Evolutionary conservation across 139 green algal genomes (phyloP), one percentile per base, ranked within the genome.

Genomic region (Yamagishiella unicocca): DNA sequence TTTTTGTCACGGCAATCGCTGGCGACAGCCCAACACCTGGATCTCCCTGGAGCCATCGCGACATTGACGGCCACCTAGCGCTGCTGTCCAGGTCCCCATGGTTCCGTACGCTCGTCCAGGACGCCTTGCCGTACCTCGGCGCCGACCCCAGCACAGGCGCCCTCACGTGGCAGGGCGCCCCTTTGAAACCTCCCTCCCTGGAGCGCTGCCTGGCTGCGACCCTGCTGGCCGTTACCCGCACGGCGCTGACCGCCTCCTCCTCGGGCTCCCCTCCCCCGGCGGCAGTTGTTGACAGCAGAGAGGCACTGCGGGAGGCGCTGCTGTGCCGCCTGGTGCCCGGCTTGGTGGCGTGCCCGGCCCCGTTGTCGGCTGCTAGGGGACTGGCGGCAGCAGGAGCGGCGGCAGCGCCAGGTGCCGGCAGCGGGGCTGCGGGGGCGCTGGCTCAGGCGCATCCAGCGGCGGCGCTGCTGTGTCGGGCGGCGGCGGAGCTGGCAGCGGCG

Each of bases 371-470:
- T 78, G 67, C 42, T n/a, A n/a, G n/a, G n/a, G n/a, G n/a, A n/a
- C n/a, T n/a, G 68, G 62, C 40, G n/a, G 42, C 55, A 66, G 33
- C 53, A 74, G 83, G 43, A 40, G 50, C 70, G 38, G 33, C 37
- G 38, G 29, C 37, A 81, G 70, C 45, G 29, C 35, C 74, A 42
- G 45, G 79, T n/a, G 21, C 78, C 89, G 42, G 80, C 68, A 21
- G 82, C 82, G 45, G 67, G 33, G 54, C 19, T 31, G 85, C 53
- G n/a, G 84, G 29, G 31, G 61, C 19, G 4, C 75, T 58, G 38
- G 46, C 29, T 4, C 31, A 55, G 24, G 33, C 71, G 33, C 37
- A 12, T 25, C 53, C 40, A 25, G 61, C 33, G 42, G 67, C 43
- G 40, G 68, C 27, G 31, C 8, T 66, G 54, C 83, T 79, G 50